These are phyloP conservation scores for Grifola frondosa DNA, from an alignment of 1,284 basidiomycete genomes.

Conservation along the genomic window DNA sequence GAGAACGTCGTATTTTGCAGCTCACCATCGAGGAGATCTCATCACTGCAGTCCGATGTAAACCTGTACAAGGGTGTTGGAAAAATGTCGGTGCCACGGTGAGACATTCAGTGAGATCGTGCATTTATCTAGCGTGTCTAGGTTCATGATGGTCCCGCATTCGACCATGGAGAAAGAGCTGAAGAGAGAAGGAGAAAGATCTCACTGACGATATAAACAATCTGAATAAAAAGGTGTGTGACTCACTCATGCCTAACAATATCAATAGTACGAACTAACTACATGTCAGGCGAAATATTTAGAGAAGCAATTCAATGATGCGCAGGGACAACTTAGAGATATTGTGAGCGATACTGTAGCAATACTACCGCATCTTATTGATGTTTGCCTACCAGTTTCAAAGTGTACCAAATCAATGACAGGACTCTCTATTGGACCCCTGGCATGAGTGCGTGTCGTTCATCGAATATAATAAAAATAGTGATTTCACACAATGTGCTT, in stretches of 20 bases:
- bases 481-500: too few species aligned
- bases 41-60: constrained; percentile 64
- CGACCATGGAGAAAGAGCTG: constrained; percentile 74
- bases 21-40: constrained; percentile 79
- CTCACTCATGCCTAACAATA: too few species aligned
- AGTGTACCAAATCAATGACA: constrained; percentile 53
- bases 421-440: too few species aligned
- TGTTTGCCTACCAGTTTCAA: constrained; percentile 48
- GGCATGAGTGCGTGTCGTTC: too few species aligned
- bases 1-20: constrained; percentile 84
- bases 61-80: constrained; percentile 87
- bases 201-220: constrained; percentile 77
- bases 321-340: constrained; percentile 82
- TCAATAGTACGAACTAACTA: too few species aligned
- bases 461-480: too few species aligned
- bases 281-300: constrained; percentile 82
- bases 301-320: constrained; percentile 92
- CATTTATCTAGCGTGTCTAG: constrained; percentile 42
- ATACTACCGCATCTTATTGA: constrained; percentile 1
- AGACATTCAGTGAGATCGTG: too few species aligned
- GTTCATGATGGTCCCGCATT: constrained; percentile 87
- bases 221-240: constrained; percentile 73
- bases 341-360: constrained; percentile 51
- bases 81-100: constrained; percentile 77
- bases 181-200: constrained; percentile 75